Evolutionary conservation across 805 yeast genomes (phyloP), one percentile per base, ranked within the genome.

Genomic region (Tetrapisispora iriomotensis): DNA sequence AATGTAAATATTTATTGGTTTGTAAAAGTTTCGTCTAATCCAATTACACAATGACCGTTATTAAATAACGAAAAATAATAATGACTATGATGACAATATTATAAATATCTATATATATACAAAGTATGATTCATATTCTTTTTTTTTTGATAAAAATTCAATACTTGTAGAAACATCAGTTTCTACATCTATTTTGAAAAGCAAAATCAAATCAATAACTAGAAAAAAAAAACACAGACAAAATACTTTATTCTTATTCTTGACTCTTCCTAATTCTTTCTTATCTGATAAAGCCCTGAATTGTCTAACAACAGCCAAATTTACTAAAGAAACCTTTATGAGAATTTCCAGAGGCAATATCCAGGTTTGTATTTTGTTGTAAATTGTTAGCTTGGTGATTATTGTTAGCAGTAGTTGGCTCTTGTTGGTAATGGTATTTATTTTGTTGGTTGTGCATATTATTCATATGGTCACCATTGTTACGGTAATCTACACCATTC

Each of bases 261-360:
- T 19, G 17, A 34, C n/a, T 26, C 19, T 25, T 8, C 25, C 5
- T 17, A 10, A 19, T 19, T 7, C 17, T 29, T 23, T 12, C 8
- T 23, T 23, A 12, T 8, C 8, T 23, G 8, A 8, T 23, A 23
- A 23, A 23, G 12, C 8, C 12, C 22, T 34, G 23, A 21, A n/a
- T n/a, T n/a, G n/a, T n/a, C 41, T 42, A 60, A 43, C 65, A 61
- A 44, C 65, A 61, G 8, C 59, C 64, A 19, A 61, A 35, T 38
- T 56, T 61, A 19, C 58, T 45, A 40, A 59, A 60, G 46, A 55
- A 60, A 8, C 65, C 65, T 29, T 54, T 57, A 14, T 46, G 45
- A 8, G 56, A 42, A 8, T 49, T 51, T 18, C 43, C 22, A n/a
- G 56, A 47, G 22, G 46, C 54, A 22, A 40, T 27, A 18, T 47